Conservation (phyloP, 208 protist species). For the Crithidia acanthocephali region DNA sequence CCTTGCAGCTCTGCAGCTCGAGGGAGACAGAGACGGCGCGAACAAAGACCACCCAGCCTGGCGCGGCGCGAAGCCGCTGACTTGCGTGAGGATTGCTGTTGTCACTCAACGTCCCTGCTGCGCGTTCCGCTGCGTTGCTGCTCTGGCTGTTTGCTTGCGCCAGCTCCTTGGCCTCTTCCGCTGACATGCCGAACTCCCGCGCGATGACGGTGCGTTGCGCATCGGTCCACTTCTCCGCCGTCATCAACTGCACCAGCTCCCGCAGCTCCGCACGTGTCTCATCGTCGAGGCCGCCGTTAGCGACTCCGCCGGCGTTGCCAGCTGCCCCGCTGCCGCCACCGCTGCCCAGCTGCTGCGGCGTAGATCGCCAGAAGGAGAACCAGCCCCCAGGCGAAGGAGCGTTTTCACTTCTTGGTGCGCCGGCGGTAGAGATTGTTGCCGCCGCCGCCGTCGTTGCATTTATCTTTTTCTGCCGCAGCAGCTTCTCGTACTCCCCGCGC, state of each 20-base stretch:
- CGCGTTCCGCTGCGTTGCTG: neutral
- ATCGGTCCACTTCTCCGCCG: conserved; percentile 57
- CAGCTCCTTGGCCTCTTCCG: conserved; percentile 52
- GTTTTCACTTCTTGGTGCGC: neutral
- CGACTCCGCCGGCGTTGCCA: neutral
- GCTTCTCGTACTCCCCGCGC: conserved; percentile 40
- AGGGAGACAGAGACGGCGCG: conserved; percentile 21
- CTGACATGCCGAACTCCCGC: conserved; percentile 64
- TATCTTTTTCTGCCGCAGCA: conserved; percentile 19
- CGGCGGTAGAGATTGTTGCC: no score
- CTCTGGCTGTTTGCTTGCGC: neutral
- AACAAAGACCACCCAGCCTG: conserved; percentile 19
- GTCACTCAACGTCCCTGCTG: neutral
- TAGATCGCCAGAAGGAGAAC: conserved; percentile 33
- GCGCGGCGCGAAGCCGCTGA: neutral
- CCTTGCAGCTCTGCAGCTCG: conserved; percentile 23
- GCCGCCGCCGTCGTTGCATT: neutral
- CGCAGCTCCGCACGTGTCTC: conserved; percentile 53
- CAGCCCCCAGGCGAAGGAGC: conserved; percentile 7
- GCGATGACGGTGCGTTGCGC: conserved; percentile 67
- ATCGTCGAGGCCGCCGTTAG: conserved; percentile 28
- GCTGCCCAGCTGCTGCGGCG: neutral
- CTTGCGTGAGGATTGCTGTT: neutral
- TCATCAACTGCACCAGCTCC: conserved; percentile 61
- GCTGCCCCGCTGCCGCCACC: neutral